Evolutionary conservation across 371 early-diverging fungal species (phyloP).

Genomic region (Mortierella sp.): DNA sequence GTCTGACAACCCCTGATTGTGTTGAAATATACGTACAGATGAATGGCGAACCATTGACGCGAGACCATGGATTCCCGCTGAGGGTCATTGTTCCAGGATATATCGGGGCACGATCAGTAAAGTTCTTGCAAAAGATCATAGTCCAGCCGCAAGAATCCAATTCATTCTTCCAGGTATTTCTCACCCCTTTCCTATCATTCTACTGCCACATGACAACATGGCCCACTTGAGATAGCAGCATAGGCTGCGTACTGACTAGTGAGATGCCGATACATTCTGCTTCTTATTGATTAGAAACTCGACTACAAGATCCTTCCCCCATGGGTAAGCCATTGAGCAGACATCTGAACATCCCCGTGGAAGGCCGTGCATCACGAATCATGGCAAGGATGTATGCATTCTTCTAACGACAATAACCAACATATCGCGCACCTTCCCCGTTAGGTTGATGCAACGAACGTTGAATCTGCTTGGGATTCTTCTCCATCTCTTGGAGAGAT

Average conservation of each 20-base stretch:
- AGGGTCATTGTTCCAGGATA: slow-evolving; percentile 90
- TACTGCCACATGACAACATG: too few relatives aligned
- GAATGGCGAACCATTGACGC: slow-evolving; percentile 80
- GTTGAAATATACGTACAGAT: slow-evolving; percentile 74
- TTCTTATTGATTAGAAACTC: slow-evolving; percentile 56
- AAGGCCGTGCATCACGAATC: too few relatives aligned
- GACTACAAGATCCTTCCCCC: slow-evolving; percentile 91
- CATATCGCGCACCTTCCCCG: not conserved
- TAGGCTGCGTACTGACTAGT: slow-evolving; percentile 63
- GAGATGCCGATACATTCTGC: slow-evolving; percentile 50
- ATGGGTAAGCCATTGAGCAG: slow-evolving; percentile 48
- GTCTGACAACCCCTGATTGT: too few relatives aligned
- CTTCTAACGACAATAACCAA: too few relatives aligned
- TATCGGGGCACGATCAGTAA: slow-evolving; percentile 90
- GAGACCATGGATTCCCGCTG: slow-evolving; percentile 86
- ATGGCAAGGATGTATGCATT: too few relatives aligned
- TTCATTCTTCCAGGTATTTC: slow-evolving; percentile 68
- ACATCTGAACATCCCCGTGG: slow-evolving; percentile 18
- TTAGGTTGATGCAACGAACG: slow-evolving; percentile 47
- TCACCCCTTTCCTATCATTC: too few relatives aligned
- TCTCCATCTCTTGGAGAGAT: slow-evolving; percentile 79
- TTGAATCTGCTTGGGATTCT: slow-evolving; percentile 60
- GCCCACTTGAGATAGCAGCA: too few relatives aligned
- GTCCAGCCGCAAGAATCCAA: slow-evolving; percentile 69
- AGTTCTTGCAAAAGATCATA: slow-evolving; percentile 75